Evolutionary conservation across 768 basidiomycete species (phyloP).

Genomic region (Mycena kentingensis): DNA sequence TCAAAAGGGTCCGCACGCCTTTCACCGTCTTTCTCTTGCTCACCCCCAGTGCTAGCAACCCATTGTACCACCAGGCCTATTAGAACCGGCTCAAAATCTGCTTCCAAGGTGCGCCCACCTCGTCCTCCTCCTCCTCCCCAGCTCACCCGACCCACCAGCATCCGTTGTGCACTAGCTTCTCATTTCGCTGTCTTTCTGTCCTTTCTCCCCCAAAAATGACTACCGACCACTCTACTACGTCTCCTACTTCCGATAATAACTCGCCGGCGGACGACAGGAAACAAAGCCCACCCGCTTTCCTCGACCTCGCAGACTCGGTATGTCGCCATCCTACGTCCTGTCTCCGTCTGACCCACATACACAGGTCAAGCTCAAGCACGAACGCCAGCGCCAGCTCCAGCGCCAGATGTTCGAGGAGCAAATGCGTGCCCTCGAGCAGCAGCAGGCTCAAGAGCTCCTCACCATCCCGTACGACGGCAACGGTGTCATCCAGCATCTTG

Average conservation of each 20-base stretch:
- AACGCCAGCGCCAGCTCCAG: constrained; percentile 83
- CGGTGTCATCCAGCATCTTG: constrained; percentile 67
- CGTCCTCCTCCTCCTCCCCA: constrained; percentile 26
- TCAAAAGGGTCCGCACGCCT: constrained; percentile 49
- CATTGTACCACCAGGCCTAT: constrained; percentile 83
- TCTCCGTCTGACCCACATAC: constrained; percentile 9
- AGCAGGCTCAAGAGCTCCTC: constrained; percentile 86
- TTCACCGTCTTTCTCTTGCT: constrained; percentile 22
- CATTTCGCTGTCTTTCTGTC: constrained; percentile 56
- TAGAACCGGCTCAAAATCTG: constrained; percentile 76
- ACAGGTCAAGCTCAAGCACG: constrained; percentile 91
- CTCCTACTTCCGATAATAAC: constrained; percentile 71
- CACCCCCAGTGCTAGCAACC: constrained; percentile 45
- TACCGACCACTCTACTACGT: constrained; percentile 65
- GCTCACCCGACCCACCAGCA: constrained; percentile 41
- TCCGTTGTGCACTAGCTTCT: constrained; percentile 66
- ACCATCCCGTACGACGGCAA: constrained; percentile 66
- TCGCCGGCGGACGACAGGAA: constrained; percentile 69
- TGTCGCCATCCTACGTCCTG: constrained; percentile 68
- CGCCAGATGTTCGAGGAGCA: constrained; percentile 94
- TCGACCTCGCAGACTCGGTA: constrained; percentile 93
- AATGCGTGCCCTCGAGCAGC: constrained; percentile 90
- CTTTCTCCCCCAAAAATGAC: constrained; percentile 67
- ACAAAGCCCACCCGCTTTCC: constrained; percentile 88
- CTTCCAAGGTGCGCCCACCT: constrained; percentile 58